phyloP scores from a whole-genome alignment of 2,329 filamentous ascomycete genomes.

The Arthroderma sp. region DNA sequence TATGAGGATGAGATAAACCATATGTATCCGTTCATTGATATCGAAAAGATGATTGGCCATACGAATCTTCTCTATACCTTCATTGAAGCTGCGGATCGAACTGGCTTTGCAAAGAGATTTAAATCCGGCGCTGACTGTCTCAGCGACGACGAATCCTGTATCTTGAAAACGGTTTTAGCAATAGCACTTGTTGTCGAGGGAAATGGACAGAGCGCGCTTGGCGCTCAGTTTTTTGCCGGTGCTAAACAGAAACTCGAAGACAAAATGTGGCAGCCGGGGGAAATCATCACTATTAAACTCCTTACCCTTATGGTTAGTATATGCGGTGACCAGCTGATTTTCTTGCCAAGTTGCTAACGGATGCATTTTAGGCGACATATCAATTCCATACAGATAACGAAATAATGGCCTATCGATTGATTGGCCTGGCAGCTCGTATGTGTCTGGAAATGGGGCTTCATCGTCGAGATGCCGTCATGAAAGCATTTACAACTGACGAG shows the following conservation, averaged over 20 bases:
- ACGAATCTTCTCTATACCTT: slow-evolving; percentile 57
- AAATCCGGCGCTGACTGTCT: slow-evolving; percentile 46
- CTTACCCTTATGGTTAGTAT: slow-evolving; percentile 22
- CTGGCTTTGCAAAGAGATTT: slow-evolving; percentile 43
- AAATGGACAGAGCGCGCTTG: slow-evolving; percentile 63
- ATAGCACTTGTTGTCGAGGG: slow-evolving; percentile 65
- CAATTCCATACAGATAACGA: slow-evolving; percentile 81
- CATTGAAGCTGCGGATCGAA: slow-evolving; percentile 52
- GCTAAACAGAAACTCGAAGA: slow-evolving; percentile 60
- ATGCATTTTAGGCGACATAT: slow-evolving; percentile 48
- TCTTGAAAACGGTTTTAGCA: slow-evolving; percentile 74
- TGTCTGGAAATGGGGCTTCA: slow-evolving; percentile 77
- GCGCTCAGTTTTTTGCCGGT: slow-evolving; percentile 59
- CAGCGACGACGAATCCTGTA: slow-evolving; percentile 50
- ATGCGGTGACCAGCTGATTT: neutral
- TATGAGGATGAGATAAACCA: slow-evolving; percentile 85
- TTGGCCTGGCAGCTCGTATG: slow-evolving; percentile 67
- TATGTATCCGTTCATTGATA: slow-evolving; percentile 79
- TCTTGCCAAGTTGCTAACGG: neutral
- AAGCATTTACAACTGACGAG: slow-evolving; percentile 52
- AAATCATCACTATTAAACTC: slow-evolving; percentile 46
- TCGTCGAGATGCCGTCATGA: slow-evolving; percentile 57
- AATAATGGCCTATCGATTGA: slow-evolving; percentile 70
- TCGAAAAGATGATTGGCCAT: slow-evolving; percentile 57
- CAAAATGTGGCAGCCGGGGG: slow-evolving; percentile 43